Percentiles rank a stretch among this genome's conserved stretches.
Conservation (phyloP, 179 eudicot species). For the Spergularia azorica region DNA sequence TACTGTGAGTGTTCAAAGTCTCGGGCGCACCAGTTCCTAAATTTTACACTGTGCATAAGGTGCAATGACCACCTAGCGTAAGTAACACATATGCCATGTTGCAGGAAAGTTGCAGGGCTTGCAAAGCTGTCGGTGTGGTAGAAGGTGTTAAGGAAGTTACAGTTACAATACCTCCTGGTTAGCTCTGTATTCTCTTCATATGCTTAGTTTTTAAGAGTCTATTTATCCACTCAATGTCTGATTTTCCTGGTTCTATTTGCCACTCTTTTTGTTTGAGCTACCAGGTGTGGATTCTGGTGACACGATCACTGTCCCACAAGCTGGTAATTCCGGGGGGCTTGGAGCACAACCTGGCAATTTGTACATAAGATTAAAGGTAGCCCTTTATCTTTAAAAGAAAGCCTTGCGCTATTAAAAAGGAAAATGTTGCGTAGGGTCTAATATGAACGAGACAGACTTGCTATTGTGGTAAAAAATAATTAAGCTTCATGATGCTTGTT, state of each 20-base stretch:
- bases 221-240: background rate
- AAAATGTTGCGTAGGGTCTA: background rate
- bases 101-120: slow-evolving; percentile 64
- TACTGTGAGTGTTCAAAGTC: slow-evolving; percentile 41
- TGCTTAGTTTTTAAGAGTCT: background rate
- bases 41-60: background rate
- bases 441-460: too few species aligned
- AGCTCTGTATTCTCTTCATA: slow-evolving; percentile 21
- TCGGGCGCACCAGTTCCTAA: background rate
- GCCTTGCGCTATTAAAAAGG: too few species aligned
- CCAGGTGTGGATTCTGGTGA: slow-evolving; percentile 90
- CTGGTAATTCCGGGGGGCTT: slow-evolving; percentile 78
- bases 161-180: slow-evolving; percentile 85
- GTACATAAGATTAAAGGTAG: slow-evolving; percentile 70
- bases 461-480: too few species aligned
- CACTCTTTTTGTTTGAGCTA: slow-evolving; percentile 10
- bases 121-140: slow-evolving; percentile 70
- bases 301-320: slow-evolving; percentile 78
- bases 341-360: slow-evolving; percentile 70
- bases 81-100: slow-evolving; percentile 15
- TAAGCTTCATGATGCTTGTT: too few species aligned
- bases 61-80: background rate
- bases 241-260: slow-evolving; percentile 6
- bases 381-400: background rate
- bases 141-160: slow-evolving; percentile 73